Base-by-base conservation (phyloP, 1,139 yeast species). In the Yamadazyma mexicana region DNA sequence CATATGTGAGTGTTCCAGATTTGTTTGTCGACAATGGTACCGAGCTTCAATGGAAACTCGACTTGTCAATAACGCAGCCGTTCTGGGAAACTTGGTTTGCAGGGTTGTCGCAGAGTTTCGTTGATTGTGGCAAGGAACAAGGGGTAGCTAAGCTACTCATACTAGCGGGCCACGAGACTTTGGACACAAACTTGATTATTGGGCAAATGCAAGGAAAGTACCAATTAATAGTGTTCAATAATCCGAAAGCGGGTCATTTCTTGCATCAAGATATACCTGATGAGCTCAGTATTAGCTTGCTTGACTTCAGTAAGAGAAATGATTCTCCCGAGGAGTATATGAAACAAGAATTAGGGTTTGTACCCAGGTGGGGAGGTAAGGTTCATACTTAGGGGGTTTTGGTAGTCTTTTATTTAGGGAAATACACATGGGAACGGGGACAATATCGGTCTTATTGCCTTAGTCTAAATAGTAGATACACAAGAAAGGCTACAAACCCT, bases 131-230 rank as follows among this genome's bases (percentile, higher is more conserved):
- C 9, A 44, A 45, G 1, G 33, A 42, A 3, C 45, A 46, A 22
- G 48, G 45, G 28, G 74, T 85, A 0, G 81, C 92, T 1, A 84
- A 88, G 52, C 54, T 92, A 39, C 69, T 92, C 34, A 73, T 92
- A 1, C 63, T 92, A n/a, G 95, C 98, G 0, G 95, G 96, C 3
- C 87, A 91, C 42, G 97, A 92, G 54, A 79, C 87, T 8, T 68
- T 94, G 22, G 98, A 94, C 61, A 88, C 84, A 47, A 77, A 77
- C 33, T 66, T 92, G 31, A 88, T 89, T 58, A 83, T 92, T 41
- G 98, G 97, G 0, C 98, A 94, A 62, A 92, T 92, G 98, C 98
- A 91, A 62, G 94, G 95, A 0, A 88, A 87, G 56, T 92, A 85
- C 59, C 98, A 92, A 60, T 71, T 92, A 34, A 81, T 87, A 12